A percentile compares a stretch with the other conserved stretches of the same genome.
Conservation (phyloP, 345 rosid genomes). For the Microcos paniculata region DNA sequence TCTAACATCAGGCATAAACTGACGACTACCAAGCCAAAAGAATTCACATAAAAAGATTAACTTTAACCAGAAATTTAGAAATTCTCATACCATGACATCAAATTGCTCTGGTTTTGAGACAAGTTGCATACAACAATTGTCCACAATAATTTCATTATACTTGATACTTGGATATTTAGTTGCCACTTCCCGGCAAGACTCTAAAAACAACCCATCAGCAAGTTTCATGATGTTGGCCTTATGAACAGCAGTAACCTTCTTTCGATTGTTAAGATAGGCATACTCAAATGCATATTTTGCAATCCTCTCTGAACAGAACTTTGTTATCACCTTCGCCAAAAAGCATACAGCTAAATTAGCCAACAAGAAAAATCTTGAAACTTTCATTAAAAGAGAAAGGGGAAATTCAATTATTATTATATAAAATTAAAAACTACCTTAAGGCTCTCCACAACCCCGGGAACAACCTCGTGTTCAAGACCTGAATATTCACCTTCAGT, state of each 20-base stretch:
- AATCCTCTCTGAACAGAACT: constrained; percentile 96
- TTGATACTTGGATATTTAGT: constrained; percentile 82
- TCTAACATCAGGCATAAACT: not conserved
- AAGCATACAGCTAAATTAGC: not conserved
- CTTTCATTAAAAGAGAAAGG: not conserved
- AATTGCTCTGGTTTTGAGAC: constrained; percentile 99
- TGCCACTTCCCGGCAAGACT: constrained; percentile 96
- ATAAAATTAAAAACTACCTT: constrained; percentile 48
- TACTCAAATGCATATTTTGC: constrained; percentile 98
- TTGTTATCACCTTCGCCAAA: constrained; percentile 74
- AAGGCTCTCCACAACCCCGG: constrained; percentile 96
- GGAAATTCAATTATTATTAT: not conserved
- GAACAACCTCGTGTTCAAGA: constrained; percentile 94
- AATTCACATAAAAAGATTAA: not conserved
- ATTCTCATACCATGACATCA: constrained; percentile 81
- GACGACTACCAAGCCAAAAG: not conserved
- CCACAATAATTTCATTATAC: constrained; percentile 92
- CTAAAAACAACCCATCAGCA: constrained; percentile 94
- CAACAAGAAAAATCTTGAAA: not conserved
- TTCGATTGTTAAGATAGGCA: constrained; percentile 93
- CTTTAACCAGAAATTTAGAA: not conserved
- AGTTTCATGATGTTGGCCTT: constrained; percentile 99
- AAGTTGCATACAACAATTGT: constrained; percentile 98
- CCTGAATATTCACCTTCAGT: constrained; percentile 97
- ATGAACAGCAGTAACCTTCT: constrained; percentile 94